Evolutionary conservation across 1,139 yeast species (phyloP).

Genomic region (Candida buenavistaensis): DNA sequence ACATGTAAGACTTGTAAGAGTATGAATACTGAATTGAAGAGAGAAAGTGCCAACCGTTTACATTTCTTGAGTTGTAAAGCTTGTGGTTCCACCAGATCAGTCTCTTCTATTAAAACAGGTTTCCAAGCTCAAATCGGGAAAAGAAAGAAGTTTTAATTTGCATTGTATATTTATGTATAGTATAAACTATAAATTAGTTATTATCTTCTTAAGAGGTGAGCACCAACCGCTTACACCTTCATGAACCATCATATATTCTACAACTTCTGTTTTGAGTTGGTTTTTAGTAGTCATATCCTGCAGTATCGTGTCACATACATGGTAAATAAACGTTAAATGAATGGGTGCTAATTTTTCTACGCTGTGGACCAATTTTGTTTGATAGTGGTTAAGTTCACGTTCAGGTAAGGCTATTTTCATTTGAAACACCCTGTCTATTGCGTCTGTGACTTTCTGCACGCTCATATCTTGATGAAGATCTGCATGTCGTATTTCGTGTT

Average conservation of each 20-base stretch:
- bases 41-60: conserved; percentile 94
- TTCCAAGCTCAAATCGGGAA: conserved; percentile 95
- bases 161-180: conserved; percentile 8
- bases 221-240: conserved; percentile 60
- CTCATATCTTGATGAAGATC: conserved; percentile 5
- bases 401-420: conserved; percentile 27
- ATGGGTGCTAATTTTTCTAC: conserved; percentile 15
- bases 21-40: conserved; percentile 92
- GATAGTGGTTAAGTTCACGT: conserved; percentile 38
- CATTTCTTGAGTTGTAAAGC: conserved; percentile 97
- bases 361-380: conserved; percentile 25
- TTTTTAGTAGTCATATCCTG: conserved; percentile 6
- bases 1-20: conserved; percentile 99
- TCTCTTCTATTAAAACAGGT: conserved; percentile 97
- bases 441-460: conserved; percentile 5
- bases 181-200: conserved; percentile 18
- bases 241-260: conserved; percentile 50
- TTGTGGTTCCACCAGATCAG: conserved; percentile 97
- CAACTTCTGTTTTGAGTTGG: conserved; percentile 24
- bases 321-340: conserved; percentile 21
- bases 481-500: conserved; percentile 4
- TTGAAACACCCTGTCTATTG: conserved; percentile 16
- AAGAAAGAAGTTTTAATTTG: conserved; percentile 54
- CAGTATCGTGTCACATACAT: conserved; percentile 13
- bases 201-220: conserved; percentile 50